These are phyloP conservation scores for Xylariales sp. DNA, from an alignment of 2,329 filamentous ascomycete species.

Conservation along the genomic window DNA sequence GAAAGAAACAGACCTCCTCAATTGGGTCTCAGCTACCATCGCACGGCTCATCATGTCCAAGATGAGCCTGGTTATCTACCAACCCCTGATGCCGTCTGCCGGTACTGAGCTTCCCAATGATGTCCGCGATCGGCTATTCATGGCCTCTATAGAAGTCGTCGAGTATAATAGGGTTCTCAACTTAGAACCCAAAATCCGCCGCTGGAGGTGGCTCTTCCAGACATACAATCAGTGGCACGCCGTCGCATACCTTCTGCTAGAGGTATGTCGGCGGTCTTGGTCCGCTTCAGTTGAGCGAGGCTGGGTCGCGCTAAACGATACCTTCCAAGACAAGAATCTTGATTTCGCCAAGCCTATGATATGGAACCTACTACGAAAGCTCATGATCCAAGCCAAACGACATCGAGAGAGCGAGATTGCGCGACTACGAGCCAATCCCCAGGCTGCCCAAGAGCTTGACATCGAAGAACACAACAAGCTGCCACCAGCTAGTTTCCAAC, in stretches of 20 bases:
- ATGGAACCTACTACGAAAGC: conserved; percentile 65
- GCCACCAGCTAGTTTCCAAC: conserved; percentile 60
- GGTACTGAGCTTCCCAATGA: conserved; percentile 53
- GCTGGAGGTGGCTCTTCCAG: conserved; percentile 70
- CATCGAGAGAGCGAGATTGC: conserved; percentile 64
- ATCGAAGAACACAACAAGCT: conserved; percentile 59
- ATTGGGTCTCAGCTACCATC: conserved; percentile 63
- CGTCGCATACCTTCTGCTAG: conserved; percentile 66
- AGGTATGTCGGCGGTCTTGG: conserved; percentile 62
- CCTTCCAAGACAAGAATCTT: conserved; percentile 54
- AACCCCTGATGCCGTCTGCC: conserved; percentile 60
- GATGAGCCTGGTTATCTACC: conserved; percentile 65
- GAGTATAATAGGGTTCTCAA: conserved; percentile 68
- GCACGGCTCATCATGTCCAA: conserved; percentile 64
- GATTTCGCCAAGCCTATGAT: conserved; percentile 62
- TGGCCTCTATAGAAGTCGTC: conserved; percentile 64
- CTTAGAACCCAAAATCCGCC: conserved; percentile 58
- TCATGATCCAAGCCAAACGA: conserved; percentile 64
- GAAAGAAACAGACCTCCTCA: conserved; percentile 57
- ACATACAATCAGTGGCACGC: conserved; percentile 71
- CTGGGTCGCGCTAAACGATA: conserved; percentile 59
- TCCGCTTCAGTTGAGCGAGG: conserved; percentile 62
- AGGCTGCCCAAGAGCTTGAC: conserved; percentile 63
- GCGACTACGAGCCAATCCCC: conserved; percentile 60
- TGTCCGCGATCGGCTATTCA: conserved; percentile 58